Evolutionary conservation across 2,329 filamentous ascomycete species (phyloP).

Genomic region (Magnaporthiopsis rhizophila): DNA sequence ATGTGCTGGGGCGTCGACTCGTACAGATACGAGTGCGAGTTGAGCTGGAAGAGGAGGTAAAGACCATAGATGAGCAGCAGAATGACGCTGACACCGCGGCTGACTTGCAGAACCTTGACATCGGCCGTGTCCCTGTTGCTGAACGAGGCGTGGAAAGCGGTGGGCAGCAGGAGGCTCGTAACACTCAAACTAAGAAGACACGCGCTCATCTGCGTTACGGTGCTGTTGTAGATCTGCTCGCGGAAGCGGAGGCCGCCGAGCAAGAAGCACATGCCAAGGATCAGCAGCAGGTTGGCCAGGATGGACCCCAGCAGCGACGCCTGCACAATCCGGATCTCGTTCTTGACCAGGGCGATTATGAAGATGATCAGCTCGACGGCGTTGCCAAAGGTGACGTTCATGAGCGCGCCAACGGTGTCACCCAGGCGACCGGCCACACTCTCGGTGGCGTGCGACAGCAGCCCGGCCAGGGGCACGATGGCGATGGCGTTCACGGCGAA

Average conservation of each 20-base stretch:
- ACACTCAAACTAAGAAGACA: slow-evolving; percentile 61
- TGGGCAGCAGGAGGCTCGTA: slow-evolving; percentile 25
- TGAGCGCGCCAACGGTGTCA: slow-evolving; percentile 77
- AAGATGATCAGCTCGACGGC: slow-evolving; percentile 86
- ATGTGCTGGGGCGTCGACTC: slow-evolving; percentile 62
- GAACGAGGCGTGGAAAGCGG: slow-evolving; percentile 61
- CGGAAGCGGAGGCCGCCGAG: slow-evolving; percentile 60
- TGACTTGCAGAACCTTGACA: slow-evolving; percentile 59
- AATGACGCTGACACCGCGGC: slow-evolving; percentile 69
- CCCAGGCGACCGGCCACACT: slow-evolving; percentile 76
- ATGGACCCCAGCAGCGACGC: slow-evolving; percentile 70
- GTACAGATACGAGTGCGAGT: slow-evolving; percentile 60
- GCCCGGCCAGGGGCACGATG: slow-evolving; percentile 77
- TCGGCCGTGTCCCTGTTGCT: slow-evolving; percentile 48
- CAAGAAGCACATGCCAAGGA: slow-evolving; percentile 68
- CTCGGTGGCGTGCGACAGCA: slow-evolving; percentile 79
- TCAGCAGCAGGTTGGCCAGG: slow-evolving; percentile 66
- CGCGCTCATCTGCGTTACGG: slow-evolving; percentile 65
- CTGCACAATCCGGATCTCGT: slow-evolving; percentile 72
- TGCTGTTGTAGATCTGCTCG: slow-evolving; percentile 66
- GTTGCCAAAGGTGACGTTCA: slow-evolving; percentile 91
- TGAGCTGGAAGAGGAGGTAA: slow-evolving; percentile 71
- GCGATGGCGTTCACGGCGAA: slow-evolving; percentile 60
- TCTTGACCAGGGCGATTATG: slow-evolving; percentile 68
- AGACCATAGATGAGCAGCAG: slow-evolving; percentile 63